phyloP scores from a whole-genome alignment of 345 rosid genomes.

The Boechera stricta region DNA sequence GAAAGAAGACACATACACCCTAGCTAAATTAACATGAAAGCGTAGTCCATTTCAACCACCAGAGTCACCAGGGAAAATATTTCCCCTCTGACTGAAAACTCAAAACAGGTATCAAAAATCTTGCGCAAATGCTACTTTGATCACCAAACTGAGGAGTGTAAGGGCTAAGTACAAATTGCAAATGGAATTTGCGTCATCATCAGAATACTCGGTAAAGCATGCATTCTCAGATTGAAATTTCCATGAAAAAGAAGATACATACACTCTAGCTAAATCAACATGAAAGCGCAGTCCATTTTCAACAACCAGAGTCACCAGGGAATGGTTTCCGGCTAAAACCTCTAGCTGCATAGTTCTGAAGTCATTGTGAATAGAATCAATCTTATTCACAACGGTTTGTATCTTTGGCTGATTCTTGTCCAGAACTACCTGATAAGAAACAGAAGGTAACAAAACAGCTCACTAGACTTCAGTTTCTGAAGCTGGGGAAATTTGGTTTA shows the following conservation, averaged over 20 bases:
- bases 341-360: conserved; percentile 92
- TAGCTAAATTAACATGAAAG: too few relatives aligned
- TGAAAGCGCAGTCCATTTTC: conserved; percentile 89
- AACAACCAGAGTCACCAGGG: conserved; percentile 82
- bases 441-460: background rate
- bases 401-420: conserved; percentile 93
- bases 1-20: too few relatives aligned
- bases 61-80: background rate
- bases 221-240: background rate
- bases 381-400: conserved; percentile 90
- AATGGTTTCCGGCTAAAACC: conserved; percentile 90
- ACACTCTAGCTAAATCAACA: conserved; percentile 90
- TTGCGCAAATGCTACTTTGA: background rate
- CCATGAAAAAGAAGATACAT: conserved; percentile 41
- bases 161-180: background rate
- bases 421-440: conserved; percentile 64
- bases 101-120: conserved; percentile 5
- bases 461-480: conserved; percentile 10
- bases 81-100: background rate
- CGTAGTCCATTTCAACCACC: too few relatives aligned
- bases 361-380: conserved; percentile 72
- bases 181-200: background rate
- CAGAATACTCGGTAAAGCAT: background rate
- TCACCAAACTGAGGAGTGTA: conserved; percentile 7
- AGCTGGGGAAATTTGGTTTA: background rate